Conservation (phyloP, 1,284 basidiomycete species). For the Tilletiopsis washingtonensis region DNA sequence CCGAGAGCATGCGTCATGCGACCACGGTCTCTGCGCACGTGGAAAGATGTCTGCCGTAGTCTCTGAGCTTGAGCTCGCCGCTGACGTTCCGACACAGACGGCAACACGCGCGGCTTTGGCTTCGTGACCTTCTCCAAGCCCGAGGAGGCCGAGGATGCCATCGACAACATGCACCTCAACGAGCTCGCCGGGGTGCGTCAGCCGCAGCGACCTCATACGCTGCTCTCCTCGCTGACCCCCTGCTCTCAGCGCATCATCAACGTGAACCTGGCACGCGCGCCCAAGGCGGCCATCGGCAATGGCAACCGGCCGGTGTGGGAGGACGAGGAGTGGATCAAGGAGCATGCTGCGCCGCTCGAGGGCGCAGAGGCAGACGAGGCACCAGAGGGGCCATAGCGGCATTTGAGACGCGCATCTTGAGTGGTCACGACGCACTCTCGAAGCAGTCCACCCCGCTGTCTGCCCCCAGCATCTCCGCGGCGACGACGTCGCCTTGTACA, state of each 20-base stretch:
- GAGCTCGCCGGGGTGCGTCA: slow-evolving; percentile 7
- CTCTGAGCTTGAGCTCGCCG: no score
- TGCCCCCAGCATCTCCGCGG: no score
- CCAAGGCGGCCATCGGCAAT: background rate
- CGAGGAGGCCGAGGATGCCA: slow-evolving; percentile 11
- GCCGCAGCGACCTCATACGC: no score
- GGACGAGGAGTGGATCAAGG: slow-evolving; percentile 16
- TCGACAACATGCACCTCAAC: slow-evolving; percentile 20
- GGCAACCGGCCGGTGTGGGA: slow-evolving; percentile 10
- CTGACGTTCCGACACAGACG: no score
- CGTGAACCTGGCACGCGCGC: slow-evolving; percentile 12
- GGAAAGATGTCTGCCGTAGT: no score
- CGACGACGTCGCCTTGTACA: no score
- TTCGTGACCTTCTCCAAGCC: slow-evolving; percentile 10
- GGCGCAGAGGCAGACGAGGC: background rate
- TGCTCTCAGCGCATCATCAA: slow-evolving; percentile 6
- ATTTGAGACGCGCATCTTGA: no score
- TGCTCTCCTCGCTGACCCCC: background rate
- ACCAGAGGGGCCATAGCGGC: background rate
- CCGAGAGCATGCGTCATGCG: no score
- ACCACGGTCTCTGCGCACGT: no score
- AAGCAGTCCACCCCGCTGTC: no score
- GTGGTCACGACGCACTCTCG: no score
- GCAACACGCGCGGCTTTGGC: slow-evolving; percentile 8
- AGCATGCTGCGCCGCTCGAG: slow-evolving; percentile 5